Percentiles rank a stretch among this genome's conserved stretches.
Evolutionary conservation across 495 filamentous ascomycete species (phyloP).

Genomic region (Penicillium coprophilum): DNA sequence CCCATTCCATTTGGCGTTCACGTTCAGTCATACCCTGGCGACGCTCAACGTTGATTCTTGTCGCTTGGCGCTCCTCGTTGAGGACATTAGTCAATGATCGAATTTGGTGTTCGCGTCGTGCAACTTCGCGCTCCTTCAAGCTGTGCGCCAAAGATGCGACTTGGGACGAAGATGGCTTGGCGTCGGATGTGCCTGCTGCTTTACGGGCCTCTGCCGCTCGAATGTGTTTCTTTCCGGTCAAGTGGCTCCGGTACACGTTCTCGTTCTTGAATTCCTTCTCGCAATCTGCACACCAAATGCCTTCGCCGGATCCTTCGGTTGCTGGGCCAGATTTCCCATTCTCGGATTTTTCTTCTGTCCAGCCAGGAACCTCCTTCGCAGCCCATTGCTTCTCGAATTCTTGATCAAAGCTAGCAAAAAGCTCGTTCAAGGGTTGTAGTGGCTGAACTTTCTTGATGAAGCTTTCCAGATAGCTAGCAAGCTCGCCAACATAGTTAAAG

Average conservation of each 20-base stretch:
- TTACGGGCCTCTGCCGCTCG: slow-evolving; percentile 66
- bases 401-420: slow-evolving; percentile 69
- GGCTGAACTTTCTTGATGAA: slow-evolving; percentile 81
- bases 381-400: slow-evolving; percentile 86
- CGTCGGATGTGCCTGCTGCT: slow-evolving; percentile 37
- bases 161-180: slow-evolving; percentile 24
- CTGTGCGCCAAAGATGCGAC: slow-evolving; percentile 47
- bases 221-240: slow-evolving; percentile 89
- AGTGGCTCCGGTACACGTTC: slow-evolving; percentile 87
- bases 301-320: slow-evolving; percentile 63
- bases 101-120: slow-evolving; percentile 82
- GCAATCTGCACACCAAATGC: slow-evolving; percentile 84
- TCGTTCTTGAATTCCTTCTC: slow-evolving; percentile 94
- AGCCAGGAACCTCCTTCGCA: slow-evolving; percentile 73
- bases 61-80: slow-evolving; percentile 77
- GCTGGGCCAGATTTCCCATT: slow-evolving; percentile 47
- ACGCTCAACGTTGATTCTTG: slow-evolving; percentile 87
- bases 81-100: slow-evolving; percentile 73
- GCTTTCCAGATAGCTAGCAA: slow-evolving; percentile 78
- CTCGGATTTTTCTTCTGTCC: slow-evolving; percentile 59
- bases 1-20: slow-evolving; percentile 87
- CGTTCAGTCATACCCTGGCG: slow-evolving; percentile 94
- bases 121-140: slow-evolving; percentile 86
- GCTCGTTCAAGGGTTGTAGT: slow-evolving; percentile 75
- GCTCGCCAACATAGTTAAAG: slow-evolving; percentile 79